Percentiles rank a stretch among this genome's conserved stretches.
Conservation (phyloP, 495 filamentous ascomycete species). For the Cercophora scortea region DNA sequence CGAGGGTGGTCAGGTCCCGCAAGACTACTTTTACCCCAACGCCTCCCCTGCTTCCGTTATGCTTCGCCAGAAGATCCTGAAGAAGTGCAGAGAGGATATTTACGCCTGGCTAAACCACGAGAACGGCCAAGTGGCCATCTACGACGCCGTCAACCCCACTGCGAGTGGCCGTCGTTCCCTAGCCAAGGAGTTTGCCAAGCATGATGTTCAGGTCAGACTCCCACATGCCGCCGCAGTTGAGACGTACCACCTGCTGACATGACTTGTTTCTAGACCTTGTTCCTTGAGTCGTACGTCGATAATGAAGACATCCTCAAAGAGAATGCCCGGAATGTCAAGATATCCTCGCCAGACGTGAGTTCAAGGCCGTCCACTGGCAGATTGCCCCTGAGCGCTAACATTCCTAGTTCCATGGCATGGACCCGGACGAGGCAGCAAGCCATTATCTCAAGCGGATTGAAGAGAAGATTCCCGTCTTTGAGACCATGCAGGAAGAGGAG, state of each 20-base stretch:
- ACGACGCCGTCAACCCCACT: constrained; percentile 96
- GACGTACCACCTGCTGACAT: constrained; percentile 3
- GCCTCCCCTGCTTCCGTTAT: constrained; percentile 82
- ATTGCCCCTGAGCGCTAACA: constrained; percentile 13
- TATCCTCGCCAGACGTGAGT: constrained; percentile 88
- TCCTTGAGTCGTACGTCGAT: constrained; percentile 91
- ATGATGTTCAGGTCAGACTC: constrained; percentile 71
- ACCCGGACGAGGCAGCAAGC: constrained; percentile 80
- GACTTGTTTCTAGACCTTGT: constrained; percentile 59
- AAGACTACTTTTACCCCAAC: constrained; percentile 97
- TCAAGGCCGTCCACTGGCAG: background rate
- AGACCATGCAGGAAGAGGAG: constrained; percentile 90
- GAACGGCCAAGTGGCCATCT: constrained; percentile 97
- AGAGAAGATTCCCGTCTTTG: constrained; percentile 87
- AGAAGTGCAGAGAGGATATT: constrained; percentile 95
- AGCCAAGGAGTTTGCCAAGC: constrained; percentile 92
- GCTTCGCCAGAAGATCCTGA: constrained; percentile 90
- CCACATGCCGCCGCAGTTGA: background rate
- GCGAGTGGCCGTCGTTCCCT: constrained; percentile 75
- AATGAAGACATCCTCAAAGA: constrained; percentile 92
- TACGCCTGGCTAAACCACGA: constrained; percentile 93
- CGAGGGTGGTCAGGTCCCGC: constrained; percentile 76
- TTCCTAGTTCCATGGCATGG: constrained; percentile 78
- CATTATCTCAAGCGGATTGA: constrained; percentile 86
- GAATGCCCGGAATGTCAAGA: constrained; percentile 95